Evolutionary conservation across 176 grass and related monocot genomes (phyloP).

Genomic region (Triticum monococcum): DNA sequence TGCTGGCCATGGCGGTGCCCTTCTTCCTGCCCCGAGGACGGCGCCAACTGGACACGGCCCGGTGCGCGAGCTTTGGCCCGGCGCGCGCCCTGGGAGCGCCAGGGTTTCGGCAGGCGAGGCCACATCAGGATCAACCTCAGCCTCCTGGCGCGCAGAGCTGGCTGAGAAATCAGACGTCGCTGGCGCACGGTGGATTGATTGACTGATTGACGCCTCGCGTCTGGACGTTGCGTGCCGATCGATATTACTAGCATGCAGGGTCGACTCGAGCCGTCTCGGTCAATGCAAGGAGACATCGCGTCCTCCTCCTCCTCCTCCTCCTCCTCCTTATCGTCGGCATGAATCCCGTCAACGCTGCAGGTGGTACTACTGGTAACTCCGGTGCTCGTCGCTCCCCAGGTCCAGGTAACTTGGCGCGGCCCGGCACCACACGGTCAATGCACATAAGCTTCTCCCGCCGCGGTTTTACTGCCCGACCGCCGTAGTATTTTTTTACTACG

Average conservation of each 20-base stretch:
- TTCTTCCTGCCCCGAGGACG: background rate
- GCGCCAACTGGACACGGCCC: background rate
- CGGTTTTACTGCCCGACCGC: background rate
- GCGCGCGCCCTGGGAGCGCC: background rate
- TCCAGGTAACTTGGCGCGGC: background rate
- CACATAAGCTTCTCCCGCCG: background rate
- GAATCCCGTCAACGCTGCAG: conserved; percentile 2
- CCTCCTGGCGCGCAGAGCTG: background rate
- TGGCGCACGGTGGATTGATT: background rate
- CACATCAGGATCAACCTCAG: background rate
- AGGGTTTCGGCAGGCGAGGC: background rate
- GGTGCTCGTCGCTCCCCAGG: background rate
- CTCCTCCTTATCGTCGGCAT: background rate
- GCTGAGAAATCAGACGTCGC: background rate
- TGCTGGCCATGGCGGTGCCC: background rate
- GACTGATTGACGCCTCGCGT: background rate
- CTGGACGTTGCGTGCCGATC: background rate
- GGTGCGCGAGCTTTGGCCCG: background rate
- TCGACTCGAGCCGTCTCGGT: background rate
- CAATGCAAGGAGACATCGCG: background rate
- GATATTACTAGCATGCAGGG: background rate
- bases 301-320: no score
- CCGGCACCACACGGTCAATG: background rate
- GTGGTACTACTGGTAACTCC: background rate
- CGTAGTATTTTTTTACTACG: no score